Evolutionary conservation across 257 asterid genomes (phyloP).

Genomic region (Perilla frutescens): DNA sequence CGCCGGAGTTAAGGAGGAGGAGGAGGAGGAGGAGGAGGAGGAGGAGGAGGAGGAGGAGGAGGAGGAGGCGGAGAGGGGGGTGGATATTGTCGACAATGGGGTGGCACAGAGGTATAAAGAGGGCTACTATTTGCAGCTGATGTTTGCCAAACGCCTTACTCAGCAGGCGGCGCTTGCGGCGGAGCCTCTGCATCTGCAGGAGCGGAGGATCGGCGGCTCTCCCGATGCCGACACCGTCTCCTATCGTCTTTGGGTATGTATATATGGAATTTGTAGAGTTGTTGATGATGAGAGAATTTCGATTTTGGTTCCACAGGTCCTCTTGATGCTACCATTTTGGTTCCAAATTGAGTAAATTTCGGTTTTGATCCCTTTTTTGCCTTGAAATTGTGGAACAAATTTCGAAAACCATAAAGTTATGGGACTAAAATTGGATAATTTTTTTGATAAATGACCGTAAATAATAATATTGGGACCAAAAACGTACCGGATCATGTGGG

Average conservation of each 20-base stretch:
- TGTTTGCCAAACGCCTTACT: conserved; percentile 68
- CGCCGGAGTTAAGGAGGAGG: conserved; percentile 52
- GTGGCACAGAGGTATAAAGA: conserved; percentile 58
- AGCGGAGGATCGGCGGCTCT: conserved; percentile 46
- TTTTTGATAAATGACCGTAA: too few species aligned
- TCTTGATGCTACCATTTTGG: too few species aligned
- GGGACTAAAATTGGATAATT: too few species aligned
- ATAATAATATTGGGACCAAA: too few species aligned
- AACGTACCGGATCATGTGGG: too few species aligned
- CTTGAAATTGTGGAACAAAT: too few species aligned
- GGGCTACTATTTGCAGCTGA: conserved; percentile 70
- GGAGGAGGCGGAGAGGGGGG: conserved; percentile 43
- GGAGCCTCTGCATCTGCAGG: conserved; percentile 58
- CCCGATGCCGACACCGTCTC: conserved; percentile 71
- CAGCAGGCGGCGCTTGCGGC: conserved; percentile 65
- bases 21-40: conserved; percentile 47
- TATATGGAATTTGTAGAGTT: conserved; percentile 2
- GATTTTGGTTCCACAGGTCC: too few species aligned
- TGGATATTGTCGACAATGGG: conserved; percentile 31
- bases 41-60: conserved; percentile 49
- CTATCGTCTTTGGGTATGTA: conserved; percentile 80
- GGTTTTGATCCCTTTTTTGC: too few species aligned
- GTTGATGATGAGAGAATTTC: neutral
- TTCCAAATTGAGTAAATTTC: too few species aligned
- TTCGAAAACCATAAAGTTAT: too few species aligned